Evolutionary conservation across 305 asterid species (phyloP), one percentile per base, ranked within the genome.

Genomic region (Fraxinus dipetala): DNA sequence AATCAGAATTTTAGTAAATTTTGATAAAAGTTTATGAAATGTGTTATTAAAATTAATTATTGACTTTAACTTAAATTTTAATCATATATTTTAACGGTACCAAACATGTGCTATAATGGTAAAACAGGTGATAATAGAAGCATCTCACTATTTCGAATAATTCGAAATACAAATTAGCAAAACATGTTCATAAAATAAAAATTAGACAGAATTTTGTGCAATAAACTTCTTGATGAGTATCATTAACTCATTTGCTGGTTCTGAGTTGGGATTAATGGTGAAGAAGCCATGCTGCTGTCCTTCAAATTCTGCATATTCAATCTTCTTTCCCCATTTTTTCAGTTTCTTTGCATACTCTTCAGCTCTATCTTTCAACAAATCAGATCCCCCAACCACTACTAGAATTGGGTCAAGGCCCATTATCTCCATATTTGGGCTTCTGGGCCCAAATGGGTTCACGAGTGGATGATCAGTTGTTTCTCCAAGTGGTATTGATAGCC

Each of bases 261-360:
- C 48, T 54, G 97, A 88, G 72, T 89, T 76, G 24, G 96, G 97
- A 82, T 87, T 0, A 8, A 91, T 82, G 75, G 96, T 89, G 87
- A 92, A 93, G 85, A 93, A 93, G 14, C 96, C 94, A 87, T 93
- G 97, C 72, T 92, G 93, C 40, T 93, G 93, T 56, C 95, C 97
- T 88, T 93, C 94, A 86, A 93, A 92, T 85, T 92, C 96, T 63
- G 83, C 91, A 83, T 90, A 93, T 48, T 91, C 91, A 45, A 91
- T 83, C 22, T 85, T 88, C 80, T 90, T 91, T 2, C 94, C 94
- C 90, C 89, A 91, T 0, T 59, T 45, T 72, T 89, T 89, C 59
- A 93, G 79, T 76, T 78, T 91, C 7, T 83, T 79, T 56, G 91
- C 91, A 75, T 89, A 92, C 0, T 93, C 89, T 56, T 79, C 72